Evolutionary conservation across 1,284 basidiomycete genomes (phyloP).

Genomic region (Cryptococcus sp.): DNA sequence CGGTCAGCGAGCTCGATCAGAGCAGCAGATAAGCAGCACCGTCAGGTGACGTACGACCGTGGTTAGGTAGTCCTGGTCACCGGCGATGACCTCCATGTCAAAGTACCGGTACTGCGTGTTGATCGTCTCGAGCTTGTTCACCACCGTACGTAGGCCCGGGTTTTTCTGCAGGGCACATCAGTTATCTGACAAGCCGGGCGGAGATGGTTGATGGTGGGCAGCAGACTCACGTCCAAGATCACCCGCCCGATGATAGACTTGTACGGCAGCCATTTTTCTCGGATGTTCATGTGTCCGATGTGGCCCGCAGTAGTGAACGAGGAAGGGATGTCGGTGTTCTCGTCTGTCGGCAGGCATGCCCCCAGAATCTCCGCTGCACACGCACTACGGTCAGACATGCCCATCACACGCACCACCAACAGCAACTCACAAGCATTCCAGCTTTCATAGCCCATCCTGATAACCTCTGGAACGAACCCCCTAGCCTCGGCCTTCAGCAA

Average conservation of each 20-base stretch:
- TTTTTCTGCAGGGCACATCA: slow-evolving; percentile 66
- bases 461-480: slow-evolving; percentile 58
- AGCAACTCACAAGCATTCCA: slow-evolving; percentile 70
- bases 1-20: neutral
- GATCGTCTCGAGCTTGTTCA: slow-evolving; percentile 91
- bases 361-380: slow-evolving; percentile 73
- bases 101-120: slow-evolving; percentile 88
- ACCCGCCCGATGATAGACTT: slow-evolving; percentile 87
- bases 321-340: slow-evolving; percentile 73
- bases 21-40: too few species aligned
- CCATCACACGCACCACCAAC: neutral
- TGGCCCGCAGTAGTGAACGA: slow-evolving; percentile 89
- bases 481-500: slow-evolving; percentile 59
- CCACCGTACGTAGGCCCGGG: slow-evolving; percentile 73
- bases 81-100: slow-evolving; percentile 94
- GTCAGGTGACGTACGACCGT: slow-evolving; percentile 64
- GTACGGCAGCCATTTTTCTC: slow-evolving; percentile 85
- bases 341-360: slow-evolving; percentile 68
- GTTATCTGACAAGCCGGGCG: neutral
- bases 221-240: slow-evolving; percentile 71
- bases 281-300: slow-evolving; percentile 90
- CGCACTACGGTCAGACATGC: slow-evolving; percentile 2
- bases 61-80: slow-evolving; percentile 78
- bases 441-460: slow-evolving; percentile 74
- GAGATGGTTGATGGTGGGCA: neutral